phyloP scores from a whole-genome alignment of 2,329 filamentous ascomycete genomes.

The Emmonsiellopsis sp. region DNA sequence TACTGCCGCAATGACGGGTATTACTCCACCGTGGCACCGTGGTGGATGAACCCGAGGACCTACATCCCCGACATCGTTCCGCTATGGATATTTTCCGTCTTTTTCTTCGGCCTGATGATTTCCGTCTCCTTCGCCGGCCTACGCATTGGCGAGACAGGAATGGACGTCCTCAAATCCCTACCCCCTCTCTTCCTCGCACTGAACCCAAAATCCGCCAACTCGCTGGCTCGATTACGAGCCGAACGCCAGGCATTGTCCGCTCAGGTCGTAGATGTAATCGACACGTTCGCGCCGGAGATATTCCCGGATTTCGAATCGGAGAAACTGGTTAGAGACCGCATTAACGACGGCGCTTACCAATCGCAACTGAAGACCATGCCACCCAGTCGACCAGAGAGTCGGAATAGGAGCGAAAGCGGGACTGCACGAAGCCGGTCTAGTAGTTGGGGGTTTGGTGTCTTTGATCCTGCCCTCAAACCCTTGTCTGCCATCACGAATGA shows the following conservation, averaged over 20 bases:
- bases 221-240: conserved; percentile 61
- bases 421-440: conserved; percentile 2
- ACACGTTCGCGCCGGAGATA: conserved; percentile 77
- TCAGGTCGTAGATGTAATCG: conserved; percentile 73
- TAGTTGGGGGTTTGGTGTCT: background rate
- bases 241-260: conserved; percentile 59
- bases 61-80: conserved; percentile 62
- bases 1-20: conserved; percentile 62
- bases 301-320: conserved; percentile 73
- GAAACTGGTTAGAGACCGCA: conserved; percentile 38
- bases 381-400: conserved; percentile 3
- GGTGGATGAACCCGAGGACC: conserved; percentile 8
- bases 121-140: conserved; percentile 74
- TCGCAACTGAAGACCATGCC: conserved; percentile 10
- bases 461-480: conserved; percentile 3
- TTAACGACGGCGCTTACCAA: conserved; percentile 16
- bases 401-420: conserved; percentile 5
- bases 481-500: conserved; percentile 2
- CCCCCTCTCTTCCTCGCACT: conserved; percentile 69
- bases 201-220: conserved; percentile 65
- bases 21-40: conserved; percentile 4
- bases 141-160: conserved; percentile 78
- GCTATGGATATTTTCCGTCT: conserved; percentile 58
- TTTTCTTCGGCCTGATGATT: conserved; percentile 65
- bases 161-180: conserved; percentile 84